A percentile compares a stretch with the other conserved stretches of the same genome.
phyloP scores from a whole-genome alignment of 148 eudicot genomes.

The Vaccinium macrocarpon region DNA sequence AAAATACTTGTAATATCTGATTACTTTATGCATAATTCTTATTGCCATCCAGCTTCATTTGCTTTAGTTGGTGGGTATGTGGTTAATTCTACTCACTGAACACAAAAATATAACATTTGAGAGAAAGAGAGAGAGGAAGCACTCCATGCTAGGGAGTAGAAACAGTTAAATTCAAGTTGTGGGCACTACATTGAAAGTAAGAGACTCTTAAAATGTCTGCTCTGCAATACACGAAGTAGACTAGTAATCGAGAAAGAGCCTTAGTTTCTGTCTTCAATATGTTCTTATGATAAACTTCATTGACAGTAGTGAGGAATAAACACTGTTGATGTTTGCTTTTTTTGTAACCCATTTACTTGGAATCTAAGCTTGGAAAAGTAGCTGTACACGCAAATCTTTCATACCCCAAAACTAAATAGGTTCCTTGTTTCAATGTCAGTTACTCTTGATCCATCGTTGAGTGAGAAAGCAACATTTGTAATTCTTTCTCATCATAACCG shows the following conservation, averaged over 20 bases:
- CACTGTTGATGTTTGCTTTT: neutral
- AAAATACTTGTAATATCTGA: neutral
- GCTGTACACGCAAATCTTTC: too few relatives aligned
- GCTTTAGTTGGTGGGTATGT: neutral
- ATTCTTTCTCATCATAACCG: too few relatives aligned
- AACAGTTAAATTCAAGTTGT: neutral
- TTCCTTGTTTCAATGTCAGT: too few relatives aligned
- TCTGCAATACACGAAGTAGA: neutral
- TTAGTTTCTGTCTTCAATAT: neutral
- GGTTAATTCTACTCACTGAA: neutral
- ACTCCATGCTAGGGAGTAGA: conserved; percentile 1
- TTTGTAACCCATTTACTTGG: too few relatives aligned
- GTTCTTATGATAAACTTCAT: neutral
- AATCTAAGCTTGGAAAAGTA: too few relatives aligned
- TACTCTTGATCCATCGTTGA: too few relatives aligned
- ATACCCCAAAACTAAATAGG: too few relatives aligned
- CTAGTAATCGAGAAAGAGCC: neutral
- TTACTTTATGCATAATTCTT: neutral
- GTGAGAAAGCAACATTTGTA: too few relatives aligned
- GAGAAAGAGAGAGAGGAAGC: neutral
- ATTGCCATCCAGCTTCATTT: neutral
- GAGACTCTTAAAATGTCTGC: neutral
- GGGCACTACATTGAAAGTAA: neutral
- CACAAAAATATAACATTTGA: neutral
- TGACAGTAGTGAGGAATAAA: neutral